A percentile compares a stretch with the other conserved stretches of the same genome.
Evolutionary conservation across 805 yeast genomes (phyloP).

Genomic region (Yamadazyma sp.): DNA sequence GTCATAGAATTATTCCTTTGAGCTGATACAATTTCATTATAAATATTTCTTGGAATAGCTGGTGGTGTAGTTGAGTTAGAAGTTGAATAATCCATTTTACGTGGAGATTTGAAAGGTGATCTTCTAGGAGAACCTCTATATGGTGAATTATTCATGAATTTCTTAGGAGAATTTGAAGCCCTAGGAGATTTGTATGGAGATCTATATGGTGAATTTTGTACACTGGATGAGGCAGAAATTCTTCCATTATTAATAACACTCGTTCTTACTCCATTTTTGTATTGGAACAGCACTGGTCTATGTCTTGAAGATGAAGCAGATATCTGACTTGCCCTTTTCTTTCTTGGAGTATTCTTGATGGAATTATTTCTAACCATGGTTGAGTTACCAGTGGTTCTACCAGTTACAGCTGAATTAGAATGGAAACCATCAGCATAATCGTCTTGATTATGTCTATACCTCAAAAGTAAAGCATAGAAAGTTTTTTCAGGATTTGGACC

Average conservation of each 20-base stretch:
- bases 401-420: slow-evolving; percentile 5
- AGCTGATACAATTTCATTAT: slow-evolving; percentile 40
- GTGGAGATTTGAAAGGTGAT: slow-evolving; percentile 15
- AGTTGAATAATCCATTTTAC: slow-evolving; percentile 4
- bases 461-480: slow-evolving; percentile 42
- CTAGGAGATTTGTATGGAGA: slow-evolving; percentile 21
- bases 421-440: slow-evolving; percentile 13
- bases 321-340: slow-evolving; percentile 27
- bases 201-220: slow-evolving; percentile 29
- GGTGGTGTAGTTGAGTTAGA: slow-evolving; percentile 17
- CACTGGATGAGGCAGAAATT: slow-evolving; percentile 30
- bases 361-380: slow-evolving; percentile 15
- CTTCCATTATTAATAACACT: slow-evolving; percentile 18
- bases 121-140: slow-evolving; percentile 18
- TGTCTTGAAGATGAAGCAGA: slow-evolving; percentile 30
- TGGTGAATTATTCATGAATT: slow-evolving; percentile 11
- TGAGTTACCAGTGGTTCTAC: slow-evolving; percentile 3
- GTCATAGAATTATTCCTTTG: slow-evolving; percentile 21
- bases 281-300: slow-evolving; percentile 42
- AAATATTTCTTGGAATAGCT: slow-evolving; percentile 41
- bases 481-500: slow-evolving; percentile 46
- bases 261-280: slow-evolving; percentile 30
- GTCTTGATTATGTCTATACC: slow-evolving; percentile 42
- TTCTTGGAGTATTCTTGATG: slow-evolving; percentile 23
- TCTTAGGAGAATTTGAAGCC: slow-evolving; percentile 6